Base-by-base conservation (phyloP, 257 asterid genomes). In the Solanum peruvianum region DNA sequence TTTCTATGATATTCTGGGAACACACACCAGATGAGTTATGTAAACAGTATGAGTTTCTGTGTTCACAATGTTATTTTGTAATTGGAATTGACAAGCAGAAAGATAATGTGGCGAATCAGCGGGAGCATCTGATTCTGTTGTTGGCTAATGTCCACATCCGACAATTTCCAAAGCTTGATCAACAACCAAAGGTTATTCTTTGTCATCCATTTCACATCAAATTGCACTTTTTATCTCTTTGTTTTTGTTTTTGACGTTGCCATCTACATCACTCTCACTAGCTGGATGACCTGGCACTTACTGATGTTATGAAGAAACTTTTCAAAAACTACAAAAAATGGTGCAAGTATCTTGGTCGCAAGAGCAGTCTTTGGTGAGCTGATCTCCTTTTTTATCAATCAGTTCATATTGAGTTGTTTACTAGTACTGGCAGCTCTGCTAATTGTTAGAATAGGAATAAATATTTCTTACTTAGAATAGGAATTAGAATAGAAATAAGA, bases 281-380 rank as follows among this genome's bases (percentile, higher is more conserved):
- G 99, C 92, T 97, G 97, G 99, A 97, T 91, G 99, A 97, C 86
- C 92, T 93, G 81, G 98, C 99, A 73, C 96, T 97, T 71, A 95
- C 98, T 56, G 98, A 94, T 90, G 99, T 95, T 85, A 94, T 95
- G 99, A 94, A 95, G 93, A 97, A 95, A 85, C 98, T 95, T 81
- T 95, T 97, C 93, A 97, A 95, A 88, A 97, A 95, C 92, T 97
- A 97, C 95, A 95, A 96, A 91, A 97, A 94, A 89, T 97, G 99
- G 99, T 97, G 99, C 95, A 95, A 94, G 91, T 97, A 95, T 90
- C 97, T 94, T 86, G 97, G 93, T 89, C 99, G 99, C 56, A 95
- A 97, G 90, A 95, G 98, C 89, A 97, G 98, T 92, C 97, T 97
- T 90, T 95, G 99, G 99, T 97, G 90, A 91, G 94, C 90, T 80